Base-by-base conservation (phyloP, 129 eudicot genomes). In the Flaveria ramosissima region DNA sequence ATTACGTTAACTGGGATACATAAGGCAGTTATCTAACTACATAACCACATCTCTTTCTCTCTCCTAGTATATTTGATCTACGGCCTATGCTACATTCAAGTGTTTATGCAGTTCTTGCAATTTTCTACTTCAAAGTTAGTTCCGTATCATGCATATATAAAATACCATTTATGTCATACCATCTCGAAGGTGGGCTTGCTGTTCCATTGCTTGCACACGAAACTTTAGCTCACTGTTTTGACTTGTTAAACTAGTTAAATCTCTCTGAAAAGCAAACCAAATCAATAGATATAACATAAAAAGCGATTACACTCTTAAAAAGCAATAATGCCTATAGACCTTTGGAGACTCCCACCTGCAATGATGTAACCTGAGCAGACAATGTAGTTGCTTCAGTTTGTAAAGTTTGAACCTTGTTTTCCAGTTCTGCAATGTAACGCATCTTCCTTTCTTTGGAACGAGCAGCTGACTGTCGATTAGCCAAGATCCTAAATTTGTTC, bases 381-480 rank as follows among this genome's bases (percentile, higher is more conserved):
- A 93, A 86, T 13, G 92, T 78, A 43, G 98, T 88, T 75, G 97
- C 89, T 87, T 93, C 98, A 30, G 86, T 85, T 76, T 93, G 98
- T 80, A 93, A 80, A 8, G 89, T 84, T 85, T 93, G 98, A 82
- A 93, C 98, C 84, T 93, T 90, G 77, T 87, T 96, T 70, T 93
- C 98, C 81, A 93, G 81, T 79, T 93, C 98, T 0, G 95, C 68
- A 10, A 90, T 93, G 61, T 93, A 93, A 26, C 96, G 84, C 96
- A 83, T 87, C 80, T 90, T 93, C 52, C 96, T 64, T 74, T 93
- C 98, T 72, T 93, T 93, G 41, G 98, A 93, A 19, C 98, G 95
- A 57, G 98, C 97, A 85, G 98, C 98, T 53, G 98, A 93, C 42
- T 88, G 97, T 10, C 98, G 88, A 66, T 90, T 93, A 52, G 98